Conservation (phyloP, 2,329 filamentous ascomycete species). For the Basipetospora chlamydospora region DNA sequence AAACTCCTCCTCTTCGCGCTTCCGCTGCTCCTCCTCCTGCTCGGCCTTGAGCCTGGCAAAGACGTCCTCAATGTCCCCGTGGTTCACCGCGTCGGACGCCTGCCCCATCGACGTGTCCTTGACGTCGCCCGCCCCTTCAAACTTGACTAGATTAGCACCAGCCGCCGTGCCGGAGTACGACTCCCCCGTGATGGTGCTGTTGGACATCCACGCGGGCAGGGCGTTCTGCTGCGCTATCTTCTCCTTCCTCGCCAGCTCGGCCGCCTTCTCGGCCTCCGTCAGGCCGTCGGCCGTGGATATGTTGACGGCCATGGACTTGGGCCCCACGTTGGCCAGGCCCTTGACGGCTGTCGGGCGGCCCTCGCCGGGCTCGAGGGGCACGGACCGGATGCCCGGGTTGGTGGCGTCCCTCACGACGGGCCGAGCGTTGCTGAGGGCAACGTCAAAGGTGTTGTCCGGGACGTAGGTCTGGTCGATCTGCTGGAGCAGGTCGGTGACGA, state of each 20-base stretch:
- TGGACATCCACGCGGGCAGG: conserved; percentile 56
- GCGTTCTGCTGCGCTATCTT: conserved; percentile 54
- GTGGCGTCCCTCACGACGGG: conserved; percentile 53
- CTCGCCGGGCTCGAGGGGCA: conserved; percentile 37
- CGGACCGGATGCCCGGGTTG: conserved; percentile 47
- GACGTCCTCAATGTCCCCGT: conserved; percentile 48
- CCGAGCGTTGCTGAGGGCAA: conserved; percentile 46
- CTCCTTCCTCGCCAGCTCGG: conserved; percentile 50
- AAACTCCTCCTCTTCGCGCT: conserved; percentile 12
- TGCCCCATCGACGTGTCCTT: conserved; percentile 28
- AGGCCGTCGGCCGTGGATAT: conserved; percentile 53
- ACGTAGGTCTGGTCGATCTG: conserved; percentile 63
- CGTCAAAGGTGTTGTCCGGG: conserved; percentile 60
- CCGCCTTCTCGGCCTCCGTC: conserved; percentile 50
- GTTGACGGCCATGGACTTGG: conserved; percentile 54
- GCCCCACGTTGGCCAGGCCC: conserved; percentile 50
- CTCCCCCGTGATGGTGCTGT: conserved; percentile 52
- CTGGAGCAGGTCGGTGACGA: conserved; percentile 61
- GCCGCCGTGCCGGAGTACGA: conserved; percentile 31
- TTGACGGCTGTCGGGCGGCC: conserved; percentile 53
- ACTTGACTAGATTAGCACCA: conserved; percentile 24
- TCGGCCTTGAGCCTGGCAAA: conserved; percentile 52
- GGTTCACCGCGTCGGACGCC: conserved; percentile 33
- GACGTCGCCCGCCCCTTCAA: too few relatives aligned
- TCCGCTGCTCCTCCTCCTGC: conserved; percentile 25